A percentile compares a stretch with the other conserved stretches of the same genome.
Evolutionary conservation across 2,329 filamentous ascomycete genomes (phyloP).

Genomic region (Monosporascus sp.): DNA sequence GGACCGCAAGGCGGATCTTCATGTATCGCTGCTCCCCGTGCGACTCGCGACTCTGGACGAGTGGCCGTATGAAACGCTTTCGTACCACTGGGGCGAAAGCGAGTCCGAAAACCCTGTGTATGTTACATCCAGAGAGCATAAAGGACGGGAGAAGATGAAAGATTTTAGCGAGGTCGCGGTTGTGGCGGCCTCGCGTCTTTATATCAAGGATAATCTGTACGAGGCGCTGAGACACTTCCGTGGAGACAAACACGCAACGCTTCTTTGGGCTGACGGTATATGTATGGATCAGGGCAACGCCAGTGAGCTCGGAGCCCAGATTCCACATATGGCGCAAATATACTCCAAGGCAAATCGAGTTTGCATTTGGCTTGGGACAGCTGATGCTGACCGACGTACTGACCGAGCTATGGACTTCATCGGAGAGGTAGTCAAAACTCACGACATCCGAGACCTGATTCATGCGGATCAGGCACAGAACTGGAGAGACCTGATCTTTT

Average conservation of each 20-base stretch:
- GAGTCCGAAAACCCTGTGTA: background rate
- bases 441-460: background rate
- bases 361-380: slow-evolving; percentile 4
- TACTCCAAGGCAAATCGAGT: slow-evolving; percentile 2
- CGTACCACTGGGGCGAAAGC: slow-evolving; percentile 3
- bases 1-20: background rate
- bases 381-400: background rate
- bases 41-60: background rate
- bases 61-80: slow-evolving; percentile 1
- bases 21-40: background rate
- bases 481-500: slow-evolving; percentile 3
- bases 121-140: background rate
- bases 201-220: background rate
- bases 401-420: slow-evolving; percentile 6
- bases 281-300: background rate
- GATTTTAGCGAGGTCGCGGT: background rate
- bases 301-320: background rate
- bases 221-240: background rate
- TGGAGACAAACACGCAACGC: no score
- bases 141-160: background rate
- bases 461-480: background rate
- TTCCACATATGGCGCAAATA: background rate
- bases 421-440: background rate
- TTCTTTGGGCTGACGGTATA: background rate
- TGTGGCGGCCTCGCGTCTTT: background rate